Evolutionary conservation across 2,329 filamentous ascomycete genomes (phyloP).

Genomic region (Arthrobotrys sinensis): DNA sequence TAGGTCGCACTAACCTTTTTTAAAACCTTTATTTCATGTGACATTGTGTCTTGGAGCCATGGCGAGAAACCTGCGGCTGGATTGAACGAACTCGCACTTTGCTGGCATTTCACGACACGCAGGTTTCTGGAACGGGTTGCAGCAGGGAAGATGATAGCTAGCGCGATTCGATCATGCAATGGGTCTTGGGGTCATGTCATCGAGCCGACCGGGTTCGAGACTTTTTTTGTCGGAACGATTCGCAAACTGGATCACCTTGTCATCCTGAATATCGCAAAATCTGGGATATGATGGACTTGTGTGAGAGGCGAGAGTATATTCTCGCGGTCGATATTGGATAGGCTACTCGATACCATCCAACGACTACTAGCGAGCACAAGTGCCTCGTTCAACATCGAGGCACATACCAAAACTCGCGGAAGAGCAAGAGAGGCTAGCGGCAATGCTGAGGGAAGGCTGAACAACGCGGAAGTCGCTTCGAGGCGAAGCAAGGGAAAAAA

Average conservation of each 20-base stretch:
- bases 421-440: constrained; percentile 39
- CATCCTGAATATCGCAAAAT: constrained; percentile 26
- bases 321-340: constrained; percentile 41
- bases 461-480: constrained; percentile 28
- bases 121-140: constrained; percentile 20
- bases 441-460: constrained; percentile 29
- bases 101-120: constrained; percentile 35
- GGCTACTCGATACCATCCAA: constrained; percentile 17
- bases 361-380: constrained; percentile 30
- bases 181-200: constrained; percentile 7
- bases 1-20: constrained; percentile 73
- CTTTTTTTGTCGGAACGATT: constrained; percentile 15
- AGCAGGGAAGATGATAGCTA: constrained; percentile 24
- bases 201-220: constrained; percentile 30
- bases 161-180: constrained; percentile 31
- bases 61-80: constrained; percentile 53
- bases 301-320: constrained; percentile 8
- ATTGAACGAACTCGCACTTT: constrained; percentile 34
- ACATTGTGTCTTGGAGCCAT: constrained; percentile 36
- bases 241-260: constrained; percentile 38
- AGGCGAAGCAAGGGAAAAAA: constrained; percentile 44
- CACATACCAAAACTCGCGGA: constrained; percentile 26
- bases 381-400: constrained; percentile 56
- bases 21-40: constrained; percentile 37
- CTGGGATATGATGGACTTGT: constrained; percentile 12